phyloP scores from a whole-genome alignment of 2,329 filamentous ascomycete genomes.

The Ophiobolus disseminans region DNA sequence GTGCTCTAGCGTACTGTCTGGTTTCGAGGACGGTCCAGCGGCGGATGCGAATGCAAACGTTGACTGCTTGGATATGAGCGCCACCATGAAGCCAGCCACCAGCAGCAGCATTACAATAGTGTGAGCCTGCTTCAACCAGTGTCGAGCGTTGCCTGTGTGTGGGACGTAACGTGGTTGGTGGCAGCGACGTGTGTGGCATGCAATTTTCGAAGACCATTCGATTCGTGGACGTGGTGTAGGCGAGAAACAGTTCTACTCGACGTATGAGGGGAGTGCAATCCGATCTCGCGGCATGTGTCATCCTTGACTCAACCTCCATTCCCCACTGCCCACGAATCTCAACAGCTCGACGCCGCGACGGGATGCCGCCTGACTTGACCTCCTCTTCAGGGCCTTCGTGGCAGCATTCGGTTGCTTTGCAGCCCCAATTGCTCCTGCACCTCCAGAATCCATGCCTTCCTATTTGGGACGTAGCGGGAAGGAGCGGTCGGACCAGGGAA shows the following conservation, averaged over 20 bases:
- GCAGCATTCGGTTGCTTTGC: background rate
- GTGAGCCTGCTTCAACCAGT: background rate
- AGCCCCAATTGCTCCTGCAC: background rate
- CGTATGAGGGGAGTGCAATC: conserved; percentile 14
- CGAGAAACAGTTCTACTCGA: conserved; percentile 18
- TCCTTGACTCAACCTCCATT: conserved; percentile 11
- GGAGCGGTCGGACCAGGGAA: background rate
- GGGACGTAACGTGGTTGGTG: background rate
- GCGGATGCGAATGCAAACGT: no score
- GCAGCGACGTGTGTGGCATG: conserved; percentile 17
- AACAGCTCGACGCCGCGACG: background rate
- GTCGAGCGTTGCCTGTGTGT: background rate
- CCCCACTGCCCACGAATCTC: background rate
- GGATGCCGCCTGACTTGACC: background rate
- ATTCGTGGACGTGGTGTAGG: conserved; percentile 9
- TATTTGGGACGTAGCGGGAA: background rate
- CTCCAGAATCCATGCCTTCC: background rate
- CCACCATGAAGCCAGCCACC: no score
- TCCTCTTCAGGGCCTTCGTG: background rate
- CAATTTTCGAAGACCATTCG: conserved; percentile 14
- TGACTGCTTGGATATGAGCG: no score
- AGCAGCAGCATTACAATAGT: no score
- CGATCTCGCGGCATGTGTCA: conserved; percentile 12
- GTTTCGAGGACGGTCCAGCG: no score
- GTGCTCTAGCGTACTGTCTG: no score